A percentile compares a stretch with the other conserved stretches of the same genome.
These are phyloP conservation scores for Zygnema circumcarinatum DNA, from an alignment of 139 green algal species.

Conservation along the genomic window DNA sequence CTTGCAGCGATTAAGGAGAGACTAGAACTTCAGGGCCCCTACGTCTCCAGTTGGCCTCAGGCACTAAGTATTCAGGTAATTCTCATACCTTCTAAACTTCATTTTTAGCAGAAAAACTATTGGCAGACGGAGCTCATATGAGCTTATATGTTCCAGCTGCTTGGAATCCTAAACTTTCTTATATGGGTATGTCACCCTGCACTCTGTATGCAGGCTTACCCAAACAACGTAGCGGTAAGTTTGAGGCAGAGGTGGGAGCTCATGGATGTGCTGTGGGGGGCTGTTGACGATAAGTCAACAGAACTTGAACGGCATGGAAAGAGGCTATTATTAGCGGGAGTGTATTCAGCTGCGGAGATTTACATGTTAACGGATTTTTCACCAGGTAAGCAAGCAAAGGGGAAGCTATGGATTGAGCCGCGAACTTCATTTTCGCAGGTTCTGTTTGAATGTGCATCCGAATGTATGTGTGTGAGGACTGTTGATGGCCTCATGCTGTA, in stretches of 20 bases:
- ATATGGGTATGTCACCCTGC: too few relatives aligned
- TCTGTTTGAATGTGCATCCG: too few relatives aligned
- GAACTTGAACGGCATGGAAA: conserved; percentile 48
- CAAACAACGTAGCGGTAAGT: conserved; percentile 12
- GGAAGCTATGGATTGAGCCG: too few relatives aligned
- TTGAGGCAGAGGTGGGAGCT: conserved; percentile 25
- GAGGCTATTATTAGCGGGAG: conserved; percentile 4
- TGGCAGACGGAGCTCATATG: too few relatives aligned
- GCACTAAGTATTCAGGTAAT: conserved; percentile 46
- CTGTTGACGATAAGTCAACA: neutral
- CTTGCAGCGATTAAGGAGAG: neutral
- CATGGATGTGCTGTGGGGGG: conserved; percentile 1
- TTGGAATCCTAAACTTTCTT: too few relatives aligned
- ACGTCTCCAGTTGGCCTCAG: conserved; percentile 42
- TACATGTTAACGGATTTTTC: conserved; percentile 62
- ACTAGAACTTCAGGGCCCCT: conserved; percentile 44
- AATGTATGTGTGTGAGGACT: too few relatives aligned
- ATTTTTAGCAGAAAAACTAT: neutral
- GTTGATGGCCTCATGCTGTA: too few relatives aligned
- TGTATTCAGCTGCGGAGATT: conserved; percentile 43
- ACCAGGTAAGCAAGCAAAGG: conserved; percentile 20
- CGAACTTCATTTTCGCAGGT: too few relatives aligned
- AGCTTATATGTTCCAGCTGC: too few relatives aligned
- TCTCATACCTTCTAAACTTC: neutral
- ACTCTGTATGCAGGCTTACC: conserved; percentile 37